Base-by-base conservation (phyloP, 352 stramenopile species). In the Phytophthora fragariaefolia region DNA sequence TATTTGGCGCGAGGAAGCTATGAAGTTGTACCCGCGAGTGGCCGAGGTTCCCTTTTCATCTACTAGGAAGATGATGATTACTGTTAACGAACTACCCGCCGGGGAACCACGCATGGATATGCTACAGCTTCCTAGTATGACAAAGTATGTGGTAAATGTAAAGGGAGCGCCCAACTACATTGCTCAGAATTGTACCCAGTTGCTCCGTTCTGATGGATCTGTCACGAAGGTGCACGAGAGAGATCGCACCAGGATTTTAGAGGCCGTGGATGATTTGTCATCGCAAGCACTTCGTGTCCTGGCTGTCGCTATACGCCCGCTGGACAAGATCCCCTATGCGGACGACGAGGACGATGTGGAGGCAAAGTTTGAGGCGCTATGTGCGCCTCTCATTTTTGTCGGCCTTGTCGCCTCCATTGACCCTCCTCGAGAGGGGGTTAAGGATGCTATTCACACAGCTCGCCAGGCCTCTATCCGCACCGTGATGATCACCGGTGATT, bases 401-500 rank as follows among this genome's bases (percentile, higher is more conserved):
- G 96, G 96, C 7, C 74, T 99, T 6, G 75, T 99, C 26, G 97
- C 93, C 22, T 96, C 98, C 32, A 96, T 98, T 48, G 85, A 92
- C 65, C 82, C 82, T 50, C 77, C 82, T 22, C 73, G 84, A 24
- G 55, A 74, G 17, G 85, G 85, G 24, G 85, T 93, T 2, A 79
- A 79, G 43, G 71, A 86, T 34, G 73, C 85, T 1, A 88, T 93
- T 40, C 71, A 84, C 8, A 85, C 60, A 22, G 80, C 82, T 38
- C 77, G 77, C 23, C 70, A 79, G 34, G 77, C 80, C 5, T 86
- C 69, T 13, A 85, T 93, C 22, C 80, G 80, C 2, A 92, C 83
- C 0, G 79, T 96, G 4, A 98, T 99, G 91, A 89, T 98, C 45
- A 99, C 96, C 1, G 96, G 96, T 27, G 97, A 99, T 80, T 94